These are phyloP conservation scores for Nakazawaea ishiwadae DNA, from an alignment of 805 yeast genomes.

Conservation along the genomic window DNA sequence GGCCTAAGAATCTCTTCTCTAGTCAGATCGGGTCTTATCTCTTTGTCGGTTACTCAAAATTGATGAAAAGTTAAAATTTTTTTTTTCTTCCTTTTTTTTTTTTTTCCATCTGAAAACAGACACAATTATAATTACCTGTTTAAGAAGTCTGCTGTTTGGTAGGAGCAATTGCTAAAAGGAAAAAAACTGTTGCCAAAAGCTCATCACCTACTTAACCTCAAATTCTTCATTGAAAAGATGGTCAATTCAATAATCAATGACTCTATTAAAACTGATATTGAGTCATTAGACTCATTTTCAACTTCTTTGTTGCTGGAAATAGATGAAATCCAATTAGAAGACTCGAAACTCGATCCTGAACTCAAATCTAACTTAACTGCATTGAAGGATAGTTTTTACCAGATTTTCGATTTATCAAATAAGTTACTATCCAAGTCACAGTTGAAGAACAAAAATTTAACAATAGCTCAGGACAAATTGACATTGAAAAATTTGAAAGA, in stretches of 20 bases:
- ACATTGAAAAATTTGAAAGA: not conserved
- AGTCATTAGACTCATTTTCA: constrained; percentile 5
- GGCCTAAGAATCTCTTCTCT: too few species aligned
- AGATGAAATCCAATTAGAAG: not conserved
- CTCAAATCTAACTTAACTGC: not conserved
- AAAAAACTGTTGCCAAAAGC: too few species aligned
- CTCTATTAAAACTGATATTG: constrained; percentile 5
- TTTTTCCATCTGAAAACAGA: not conserved
- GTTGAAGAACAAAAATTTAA: not conserved
- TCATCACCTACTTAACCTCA: too few species aligned
- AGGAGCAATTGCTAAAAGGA: constrained; percentile 1
- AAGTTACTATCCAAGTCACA: not conserved
- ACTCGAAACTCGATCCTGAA: not conserved
- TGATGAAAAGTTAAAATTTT: not conserved
- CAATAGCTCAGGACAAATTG: not conserved
- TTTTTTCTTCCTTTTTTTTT: not conserved
- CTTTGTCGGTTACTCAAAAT: not conserved
- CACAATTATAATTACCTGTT: not conserved
- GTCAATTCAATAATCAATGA: constrained; percentile 6
- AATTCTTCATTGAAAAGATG: too few species aligned
- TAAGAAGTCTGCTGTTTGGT: too few species aligned
- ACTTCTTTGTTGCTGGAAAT: not conserved
- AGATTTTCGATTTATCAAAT: constrained; percentile 3
- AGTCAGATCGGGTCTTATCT: too few species aligned
- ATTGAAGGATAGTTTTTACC: constrained; percentile 4